phyloP scores from a whole-genome alignment of 2,329 filamentous ascomycete genomes.

The Daldinia eschscholtzii region DNA sequence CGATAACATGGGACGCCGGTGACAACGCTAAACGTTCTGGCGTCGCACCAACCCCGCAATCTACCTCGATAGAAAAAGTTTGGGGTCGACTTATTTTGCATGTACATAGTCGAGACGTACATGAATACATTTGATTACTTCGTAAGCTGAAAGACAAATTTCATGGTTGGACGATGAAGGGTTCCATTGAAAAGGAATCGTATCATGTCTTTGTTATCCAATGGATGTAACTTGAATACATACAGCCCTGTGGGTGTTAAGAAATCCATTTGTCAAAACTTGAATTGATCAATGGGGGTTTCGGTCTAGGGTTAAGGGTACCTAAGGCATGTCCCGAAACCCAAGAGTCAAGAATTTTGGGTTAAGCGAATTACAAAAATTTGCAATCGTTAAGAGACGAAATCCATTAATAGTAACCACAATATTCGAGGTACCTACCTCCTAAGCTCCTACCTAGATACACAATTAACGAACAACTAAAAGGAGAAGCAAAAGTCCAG shows the following conservation, averaged over 20 bases:
- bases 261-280: slow-evolving; percentile 37
- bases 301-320: not conserved
- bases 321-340: slow-evolving; percentile 15
- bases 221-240: slow-evolving; percentile 37
- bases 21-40: slow-evolving; percentile 30
- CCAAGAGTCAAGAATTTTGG: not conserved
- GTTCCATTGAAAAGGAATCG: not conserved
- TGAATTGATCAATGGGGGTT: slow-evolving; percentile 32
- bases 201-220: slow-evolving; percentile 13
- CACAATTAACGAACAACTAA: not conserved
- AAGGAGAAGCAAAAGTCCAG: not conserved
- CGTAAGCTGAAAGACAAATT: slow-evolving; percentile 35
- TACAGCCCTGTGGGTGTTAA: slow-evolving; percentile 14
- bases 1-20: slow-evolving; percentile 38
- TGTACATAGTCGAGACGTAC: not conserved
- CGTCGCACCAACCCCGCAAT: slow-evolving; percentile 43
- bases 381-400: not conserved
- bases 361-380: slow-evolving; percentile 6
- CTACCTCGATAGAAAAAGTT: slow-evolving; percentile 28
- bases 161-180: slow-evolving; percentile 31
- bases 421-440: not conserved
- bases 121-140: not conserved
- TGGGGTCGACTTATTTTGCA: slow-evolving; percentile 1
- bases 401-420: not conserved
- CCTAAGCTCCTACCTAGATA: too few species aligned